A percentile compares a stretch with the other conserved stretches of the same genome.
These are phyloP conservation scores for Fusarium lyarnte DNA, from an alignment of 2,329 filamentous ascomycete species.

Conservation along the genomic window DNA sequence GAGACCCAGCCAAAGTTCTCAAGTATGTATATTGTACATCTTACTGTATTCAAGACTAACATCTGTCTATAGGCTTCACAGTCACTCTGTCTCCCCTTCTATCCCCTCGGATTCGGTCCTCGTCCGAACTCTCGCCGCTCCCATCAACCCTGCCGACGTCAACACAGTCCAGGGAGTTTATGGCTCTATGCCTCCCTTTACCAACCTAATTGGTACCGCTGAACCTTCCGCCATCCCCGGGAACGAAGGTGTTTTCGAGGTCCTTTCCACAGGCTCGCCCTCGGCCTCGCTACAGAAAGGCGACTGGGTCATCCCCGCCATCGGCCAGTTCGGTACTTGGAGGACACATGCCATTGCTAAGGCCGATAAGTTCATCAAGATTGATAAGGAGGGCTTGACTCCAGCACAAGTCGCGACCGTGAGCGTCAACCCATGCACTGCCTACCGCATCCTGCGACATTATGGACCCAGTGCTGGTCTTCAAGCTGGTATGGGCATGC, in stretches of 20 bases:
- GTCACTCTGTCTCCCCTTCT: conserved; percentile 79
- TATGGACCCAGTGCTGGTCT: conserved; percentile 66
- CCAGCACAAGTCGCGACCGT: conserved; percentile 87
- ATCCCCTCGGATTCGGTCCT: conserved; percentile 74
- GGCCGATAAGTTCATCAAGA: conserved; percentile 67
- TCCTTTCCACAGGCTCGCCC: conserved; percentile 73
- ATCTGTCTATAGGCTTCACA: conserved; percentile 65
- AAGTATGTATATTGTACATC: conserved; percentile 54
- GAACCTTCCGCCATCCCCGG: conserved; percentile 81
- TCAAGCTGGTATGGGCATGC: conserved; percentile 57
- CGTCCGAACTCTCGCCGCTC: conserved; percentile 86
- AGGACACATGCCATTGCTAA: conserved; percentile 84
- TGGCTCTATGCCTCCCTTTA: conserved; percentile 83
- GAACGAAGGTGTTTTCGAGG: conserved; percentile 94
- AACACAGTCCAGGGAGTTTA: conserved; percentile 99
- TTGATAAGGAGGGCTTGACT: conserved; percentile 76
- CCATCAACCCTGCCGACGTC: conserved; percentile 97
- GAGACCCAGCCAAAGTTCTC: conserved; percentile 78
- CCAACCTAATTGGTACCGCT: conserved; percentile 77
- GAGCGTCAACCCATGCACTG: conserved; percentile 91
- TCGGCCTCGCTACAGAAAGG: conserved; percentile 70
- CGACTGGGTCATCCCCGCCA: conserved; percentile 93
- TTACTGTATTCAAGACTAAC: background rate
- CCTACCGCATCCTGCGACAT: conserved; percentile 90
- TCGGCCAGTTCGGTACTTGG: conserved; percentile 90